Base-by-base conservation (phyloP, 148 eudicot species). In the Linanthus parryae region DNA sequence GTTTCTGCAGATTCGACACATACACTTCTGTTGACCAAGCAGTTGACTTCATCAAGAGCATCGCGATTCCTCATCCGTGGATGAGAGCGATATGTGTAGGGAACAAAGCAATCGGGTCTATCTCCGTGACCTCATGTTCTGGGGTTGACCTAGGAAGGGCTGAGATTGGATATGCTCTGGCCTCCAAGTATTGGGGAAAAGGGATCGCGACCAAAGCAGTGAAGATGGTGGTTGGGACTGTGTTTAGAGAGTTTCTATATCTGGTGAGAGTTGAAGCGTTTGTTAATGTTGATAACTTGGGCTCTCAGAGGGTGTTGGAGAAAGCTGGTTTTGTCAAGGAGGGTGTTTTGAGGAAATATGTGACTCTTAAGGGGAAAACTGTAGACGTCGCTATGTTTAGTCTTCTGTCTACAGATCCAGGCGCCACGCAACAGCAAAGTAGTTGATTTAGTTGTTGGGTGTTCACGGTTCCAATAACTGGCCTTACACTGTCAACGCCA, bases 91-190 rank as follows among this genome's bases (percentile, higher is more conserved):
- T 74, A 25, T 70, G 80, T 40, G 19, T 70, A 0, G 5, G 44
- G 3, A 36, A 46, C 22, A 47, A 61, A 0, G 56, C 72, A 2
- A 62, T 74, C 0, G 75, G 75, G 2, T 28, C 65, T 1, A 54
- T 74, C 7, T 45, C 61, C 1, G 54, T 74, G 31, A 31, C 40
- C 2, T 68, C 71, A 0, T 15, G 17, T 33, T 25, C 43, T 0
- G 63, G 33, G 4, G 37, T 22, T 5, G 39, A 27, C 2, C 2
- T 12, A 2, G 23, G 65, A 19, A 59, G 65, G 27, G 73, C 40
- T 4, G 73, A 67, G 46, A 16, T 68, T 1, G 78, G 78, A n/a
- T 73, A 68, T 33, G 59, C 52, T 2, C 22, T 73, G 15, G 78
- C 66, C 0, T 35, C 44, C 0, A 52, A 45, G 42, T 56, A 67